Evolutionary conservation across 2,329 filamentous ascomycete genomes (phyloP), one percentile per base, ranked within the genome.

Genomic region (Trichoderma afroharzianum): DNA sequence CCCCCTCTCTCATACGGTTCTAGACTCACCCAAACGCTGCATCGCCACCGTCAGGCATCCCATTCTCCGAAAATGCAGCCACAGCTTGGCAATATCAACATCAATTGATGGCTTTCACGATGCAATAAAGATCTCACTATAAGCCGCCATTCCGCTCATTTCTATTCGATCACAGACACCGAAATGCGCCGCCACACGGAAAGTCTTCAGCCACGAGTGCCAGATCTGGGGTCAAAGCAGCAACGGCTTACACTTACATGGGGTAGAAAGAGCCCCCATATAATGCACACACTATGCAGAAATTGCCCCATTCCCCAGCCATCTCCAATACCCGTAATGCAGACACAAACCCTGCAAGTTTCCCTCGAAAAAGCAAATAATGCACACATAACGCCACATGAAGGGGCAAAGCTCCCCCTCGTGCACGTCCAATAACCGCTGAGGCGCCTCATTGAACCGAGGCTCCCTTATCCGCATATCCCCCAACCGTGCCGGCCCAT

Each of bases 401-500:
- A 67, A 67, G 63, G 63, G 63, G 33, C 33, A 28, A 24, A 58
- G 58, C 50, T 50, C 28, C 30, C 33, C 24, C 50, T n/a, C 32
- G 18, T 57, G 59, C n/a, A 21, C n/a, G 12, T 33, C 62, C 43
- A 33, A 64, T 55, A 28, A 28, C 63, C 30, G 50, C 47, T n/a
- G 24, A 30, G 24, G n/a, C 47, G 63, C 63, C 33, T 63, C 26
- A 5, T 28, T 67, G 50, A 28, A 39, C 63, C 63, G 63, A 67
- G 63, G 63, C 63, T 67, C 57, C 63, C 50, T 67, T 67, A 67
- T 58, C 63, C 50, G 50, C 47, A 43, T n/a, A 58, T 30, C 18
- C 18, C 32, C 18, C 47, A 58, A 67, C 50, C 63, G 63, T 67
- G 63, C 63, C 63, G 32, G 63, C 26, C n/a, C 36, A n/a, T 68